Conservation (phyloP, 169 alveolate species). For the Blepharisma undulans region DNA sequence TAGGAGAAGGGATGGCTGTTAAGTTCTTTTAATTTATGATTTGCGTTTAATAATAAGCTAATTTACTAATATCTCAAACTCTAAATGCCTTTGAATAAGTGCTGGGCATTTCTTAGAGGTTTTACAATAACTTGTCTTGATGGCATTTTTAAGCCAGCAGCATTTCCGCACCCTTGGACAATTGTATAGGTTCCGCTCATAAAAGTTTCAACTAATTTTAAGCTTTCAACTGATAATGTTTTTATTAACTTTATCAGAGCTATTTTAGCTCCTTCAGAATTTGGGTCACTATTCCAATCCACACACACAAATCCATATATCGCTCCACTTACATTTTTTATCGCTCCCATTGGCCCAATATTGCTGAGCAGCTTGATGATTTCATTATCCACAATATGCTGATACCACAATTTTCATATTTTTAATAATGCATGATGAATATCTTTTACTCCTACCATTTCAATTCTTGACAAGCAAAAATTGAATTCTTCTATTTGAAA, state of each 20-base stretch:
- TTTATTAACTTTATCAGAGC: neutral
- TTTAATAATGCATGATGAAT: neutral
- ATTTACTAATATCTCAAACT: neutral
- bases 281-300: neutral
- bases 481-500: constrained; percentile 23
- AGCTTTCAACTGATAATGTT: neutral
- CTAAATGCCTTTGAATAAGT: neutral
- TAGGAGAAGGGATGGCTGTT: constrained; percentile 25
- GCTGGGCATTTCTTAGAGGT: neutral
- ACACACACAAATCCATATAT: neutral
- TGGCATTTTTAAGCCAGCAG: neutral
- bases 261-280: neutral
- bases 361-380: neutral
- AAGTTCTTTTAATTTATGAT: constrained; percentile 27
- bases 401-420: constrained; percentile 8
- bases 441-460: constrained; percentile 17
- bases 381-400: constrained; percentile 14
- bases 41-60: neutral
- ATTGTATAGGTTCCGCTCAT: neutral
- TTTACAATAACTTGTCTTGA: neutral
- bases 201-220: neutral
- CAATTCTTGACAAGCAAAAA: constrained; percentile 1
- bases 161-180: neutral
- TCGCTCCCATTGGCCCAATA: constrained; percentile 2
- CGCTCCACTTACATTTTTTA: constrained; percentile 5